Conservation (phyloP, 2,329 filamentous ascomycete species). For the Ceratocystis huliohia region DNA sequence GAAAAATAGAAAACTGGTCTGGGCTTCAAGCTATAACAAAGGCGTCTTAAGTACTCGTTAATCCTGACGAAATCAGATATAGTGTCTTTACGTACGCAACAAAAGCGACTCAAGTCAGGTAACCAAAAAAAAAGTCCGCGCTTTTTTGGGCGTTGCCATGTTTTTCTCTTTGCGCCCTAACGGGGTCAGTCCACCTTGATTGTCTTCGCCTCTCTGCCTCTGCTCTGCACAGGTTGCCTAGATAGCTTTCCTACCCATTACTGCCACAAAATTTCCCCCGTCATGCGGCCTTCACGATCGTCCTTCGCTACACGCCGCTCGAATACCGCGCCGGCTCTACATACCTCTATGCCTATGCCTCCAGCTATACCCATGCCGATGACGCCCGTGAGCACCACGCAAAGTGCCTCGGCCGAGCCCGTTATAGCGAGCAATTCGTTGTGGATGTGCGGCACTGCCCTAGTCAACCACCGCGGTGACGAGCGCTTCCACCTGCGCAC, state of each 20-base stretch:
- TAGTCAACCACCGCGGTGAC: not conserved
- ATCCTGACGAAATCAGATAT: not conserved
- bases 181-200: not conserved
- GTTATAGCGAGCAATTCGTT: not conserved
- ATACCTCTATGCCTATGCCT: too few relatives aligned
- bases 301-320: not conserved
- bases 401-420: not conserved
- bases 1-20: not conserved
- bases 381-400: not conserved
- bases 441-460: not conserved
- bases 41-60: not conserved
- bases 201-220: not conserved
- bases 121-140: not conserved
- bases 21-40: not conserved
- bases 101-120: too few relatives aligned
- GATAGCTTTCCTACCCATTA: not conserved
- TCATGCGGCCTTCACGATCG: not conserved
- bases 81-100: not conserved
- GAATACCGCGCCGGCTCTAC: not conserved
- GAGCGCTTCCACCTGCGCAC: not conserved
- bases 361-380: not conserved
- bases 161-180: not conserved
- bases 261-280: not conserved
- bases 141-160: not conserved
- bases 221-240: not conserved